Evolutionary conservation across 2,329 filamentous ascomycete genomes (phyloP), one percentile per base, ranked within the genome.

Genomic region (Arthroderma uncinatum): DNA sequence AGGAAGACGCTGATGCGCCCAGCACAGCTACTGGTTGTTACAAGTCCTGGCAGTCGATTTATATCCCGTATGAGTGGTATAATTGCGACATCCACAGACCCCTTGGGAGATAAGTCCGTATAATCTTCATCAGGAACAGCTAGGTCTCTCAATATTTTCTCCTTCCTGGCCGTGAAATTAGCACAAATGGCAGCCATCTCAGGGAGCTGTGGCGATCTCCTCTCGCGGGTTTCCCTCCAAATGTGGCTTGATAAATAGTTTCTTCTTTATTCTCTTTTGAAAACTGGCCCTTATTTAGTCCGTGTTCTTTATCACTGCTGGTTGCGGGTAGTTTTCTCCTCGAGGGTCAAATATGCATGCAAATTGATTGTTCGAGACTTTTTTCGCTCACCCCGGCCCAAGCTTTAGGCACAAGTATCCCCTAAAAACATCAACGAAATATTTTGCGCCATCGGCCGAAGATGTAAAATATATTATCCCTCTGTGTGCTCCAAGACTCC

Each of bases 21-120:
- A 1, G 89, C 87, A 69, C 92, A 97, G 71, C 90, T 95, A 72
- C 90, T 95, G 2, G 91, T 96, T 1, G 92, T 96, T 34, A 94
- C 89, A 40, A 91, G 80, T 1, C 88, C 89, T 1, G 84, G 79
- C 4, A 85, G 67, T 1, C 65, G 69, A 71, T 97, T 97, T 68
- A 97, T 85, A 63, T 86, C 82, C 54, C 79, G 78, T 60, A 97
- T 90, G 56, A 96, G 76, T 21, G 84, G 78, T 50, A 85, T 80
- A 62, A 97, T 90, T 0, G 83, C 86, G 52, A 76, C 81, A 69
- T 97, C 92, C 19, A 97, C 81, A 0, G 84, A 86, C 14, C 91
- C 92, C 74, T 96, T 96, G 2, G 92, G 91, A 1, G 89, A 95
- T 6, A 86, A 79, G 71, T 96, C 92, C 40, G 82, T 81, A 71